Base-by-base conservation (phyloP, 768 basidiomycete species). In the Agaricus blazei region DNA sequence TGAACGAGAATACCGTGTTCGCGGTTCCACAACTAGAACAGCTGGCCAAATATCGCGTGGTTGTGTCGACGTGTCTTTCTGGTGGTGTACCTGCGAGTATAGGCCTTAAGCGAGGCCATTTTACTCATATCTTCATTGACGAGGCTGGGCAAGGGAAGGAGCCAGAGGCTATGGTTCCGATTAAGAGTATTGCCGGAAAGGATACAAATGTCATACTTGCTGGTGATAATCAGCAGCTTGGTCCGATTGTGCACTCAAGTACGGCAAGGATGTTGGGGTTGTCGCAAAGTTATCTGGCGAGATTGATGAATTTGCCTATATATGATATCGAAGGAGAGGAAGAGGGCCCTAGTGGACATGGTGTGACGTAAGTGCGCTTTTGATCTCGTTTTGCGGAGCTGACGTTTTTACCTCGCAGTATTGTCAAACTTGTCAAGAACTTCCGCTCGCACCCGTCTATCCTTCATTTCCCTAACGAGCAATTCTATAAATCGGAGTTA, bases 111-210 rank as follows among this genome's bases (percentile, higher is more conserved):
- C 67, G 74, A 12, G 84, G 84, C 0, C 80, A 83, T 62, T 87
- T 80, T 59, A 77, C 66, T 0, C 80, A 85, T 58, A 79, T 87
- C 15, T 80, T 87, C 59, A 68, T 83, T 40, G 84, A 87, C 59
- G 84, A 87, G 57, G 84, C 82, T 4, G 84, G 83, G 0, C 84
- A 87, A 60, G 84, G 78, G 0, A 76, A 75, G 40, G 84, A 87
- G 59, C 82, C 84, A 0, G 79, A 82, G 58, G 64, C 75, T 6
- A 79, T 85, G 75, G 70, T 83, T 3, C 69, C 72, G 0, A 75
- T 87, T 63, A 81, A 79, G 67, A 77, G 74, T 11, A 68, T 79
- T 52, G 76, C 78, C 0, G 66, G 72, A 43, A 57, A 65, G 11
- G 54, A 65, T 3, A 85, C 84, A 1, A 81, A 79, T 52, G 62